Evolutionary conservation across 495 filamentous ascomycete species (phyloP).

Genomic region (Clavariopsis aquatica): DNA sequence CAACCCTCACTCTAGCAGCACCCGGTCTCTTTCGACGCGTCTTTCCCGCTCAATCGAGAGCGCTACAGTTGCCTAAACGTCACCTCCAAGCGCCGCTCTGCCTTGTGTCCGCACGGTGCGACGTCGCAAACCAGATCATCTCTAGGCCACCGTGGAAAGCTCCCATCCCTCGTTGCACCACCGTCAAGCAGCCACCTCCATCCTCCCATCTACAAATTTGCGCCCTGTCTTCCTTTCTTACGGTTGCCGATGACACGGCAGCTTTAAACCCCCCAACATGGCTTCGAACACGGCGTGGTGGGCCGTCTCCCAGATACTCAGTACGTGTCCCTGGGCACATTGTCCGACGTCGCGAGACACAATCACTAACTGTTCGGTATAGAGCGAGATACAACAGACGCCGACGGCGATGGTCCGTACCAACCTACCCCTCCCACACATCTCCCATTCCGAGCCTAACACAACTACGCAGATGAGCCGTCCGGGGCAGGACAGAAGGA

Average conservation of each 20-base stretch:
- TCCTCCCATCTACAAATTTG: neutral
- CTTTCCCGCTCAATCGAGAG: no score
- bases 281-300: slow-evolving; percentile 45
- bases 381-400: slow-evolving; percentile 45
- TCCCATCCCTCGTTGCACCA: neutral
- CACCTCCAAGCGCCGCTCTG: no score
- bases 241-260: slow-evolving; percentile 30
- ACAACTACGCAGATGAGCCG: slow-evolving; percentile 31
- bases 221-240: neutral
- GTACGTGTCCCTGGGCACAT: slow-evolving; percentile 31
- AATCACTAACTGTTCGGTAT: slow-evolving; percentile 15
- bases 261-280: slow-evolving; percentile 41
- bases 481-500: slow-evolving; percentile 77
- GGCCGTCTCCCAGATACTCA: slow-evolving; percentile 47
- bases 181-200: slow-evolving; percentile 10
- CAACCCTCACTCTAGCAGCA: no score
- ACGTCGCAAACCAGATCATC: slow-evolving; percentile 5
- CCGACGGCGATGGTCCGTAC: slow-evolving; percentile 44
- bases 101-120: neutral
- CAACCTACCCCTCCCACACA: slow-evolving; percentile 1
- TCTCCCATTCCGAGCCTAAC: slow-evolving; percentile 22
- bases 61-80: neutral
- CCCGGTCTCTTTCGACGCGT: no score
- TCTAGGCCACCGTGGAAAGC: neutral
- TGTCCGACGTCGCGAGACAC: slow-evolving; percentile 24